These are phyloP conservation scores for Yamadazyma buinensis DNA, from an alignment of 1,139 yeast species.

Conservation along the genomic window DNA sequence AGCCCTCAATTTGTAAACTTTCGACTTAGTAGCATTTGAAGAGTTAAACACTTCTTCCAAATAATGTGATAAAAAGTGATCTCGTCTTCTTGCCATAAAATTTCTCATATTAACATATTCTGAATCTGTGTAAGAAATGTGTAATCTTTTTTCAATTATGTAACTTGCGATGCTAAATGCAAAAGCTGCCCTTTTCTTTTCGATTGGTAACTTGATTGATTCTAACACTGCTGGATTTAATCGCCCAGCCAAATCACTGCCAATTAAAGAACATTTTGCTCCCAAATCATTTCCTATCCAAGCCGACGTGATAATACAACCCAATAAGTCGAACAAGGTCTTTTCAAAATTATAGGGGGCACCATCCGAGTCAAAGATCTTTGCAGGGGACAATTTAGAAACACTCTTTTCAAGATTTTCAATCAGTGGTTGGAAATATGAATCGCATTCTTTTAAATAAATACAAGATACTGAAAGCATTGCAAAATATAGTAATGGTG, in stretches of 20 bases:
- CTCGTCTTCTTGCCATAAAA: slow-evolving; percentile 8
- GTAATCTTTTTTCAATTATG: slow-evolving; percentile 9
- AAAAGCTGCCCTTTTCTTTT: slow-evolving; percentile 6
- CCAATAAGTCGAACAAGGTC: slow-evolving; percentile 6
- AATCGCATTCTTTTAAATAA: slow-evolving; percentile 4
- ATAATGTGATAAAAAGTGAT: slow-evolving; percentile 8
- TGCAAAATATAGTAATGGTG: slow-evolving; percentile 3
- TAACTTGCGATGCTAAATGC: slow-evolving; percentile 9
- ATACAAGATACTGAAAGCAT: slow-evolving; percentile 6
- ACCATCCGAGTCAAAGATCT: slow-evolving; percentile 6
- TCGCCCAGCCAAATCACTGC: slow-evolving; percentile 9
- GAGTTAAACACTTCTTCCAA: slow-evolving; percentile 5
- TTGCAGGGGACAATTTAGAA: slow-evolving; percentile 4
- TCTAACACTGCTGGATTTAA: slow-evolving; percentile 8
- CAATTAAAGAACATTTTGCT: slow-evolving; percentile 8
- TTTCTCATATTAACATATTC: slow-evolving; percentile 6
- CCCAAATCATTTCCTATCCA: slow-evolving; percentile 9
- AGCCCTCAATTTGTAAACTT: slow-evolving; percentile 9
- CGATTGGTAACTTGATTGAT: slow-evolving; percentile 1
- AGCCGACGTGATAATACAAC: slow-evolving; percentile 8
- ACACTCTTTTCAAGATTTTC: slow-evolving; percentile 2
- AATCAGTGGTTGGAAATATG: slow-evolving; percentile 1
- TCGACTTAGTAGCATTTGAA: slow-evolving; percentile 3
- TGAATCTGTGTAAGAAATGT: slow-evolving; percentile 8
- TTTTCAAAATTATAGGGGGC: slow-evolving; percentile 3